Base-by-base conservation (phyloP, 306 rosid species). In the Pyrus communis region DNA sequence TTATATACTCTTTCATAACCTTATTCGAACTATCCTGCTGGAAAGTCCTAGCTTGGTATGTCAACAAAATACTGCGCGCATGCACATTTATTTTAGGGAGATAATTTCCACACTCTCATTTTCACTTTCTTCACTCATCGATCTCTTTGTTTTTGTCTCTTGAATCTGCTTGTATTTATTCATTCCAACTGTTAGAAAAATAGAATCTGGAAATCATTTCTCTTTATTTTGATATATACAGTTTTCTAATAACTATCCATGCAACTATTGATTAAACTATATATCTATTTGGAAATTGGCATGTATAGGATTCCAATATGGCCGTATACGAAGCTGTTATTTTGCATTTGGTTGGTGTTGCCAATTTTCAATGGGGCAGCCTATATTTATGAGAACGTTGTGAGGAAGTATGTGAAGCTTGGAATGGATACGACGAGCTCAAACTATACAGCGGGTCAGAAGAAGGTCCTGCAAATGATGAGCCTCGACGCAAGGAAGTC, bases 291-390 rank as follows among this genome's bases (percentile, higher is more conserved):
- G 21, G 28, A 59, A 4, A 22, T 23, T 27, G n/a, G 11, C 35
- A 4, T 10, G 1, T 18, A 69, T 70, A 87, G 98, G 97, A 71
- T 95, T 79, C 99, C 97, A 1, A 70, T 95, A 19, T 92, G 99
- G 99, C 89, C 92, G 65, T 86, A 91, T 77, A 5, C 88, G 84
- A 92, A 92, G 91, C 82, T 95, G 10, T 51, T 95, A 80, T 83
- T 87, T 76, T 91, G 99, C 83, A 33, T 81, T 66, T 96, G 98
- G 99, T 42, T 96, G 67, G 98, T 96, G 30, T 79, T 96, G 77
- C 99, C 99, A 12, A 81, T 76, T 77, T 96, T 92, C 89, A 96
- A 91, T 77, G 98, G 98, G 63, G 97, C 97, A 30, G 96, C 99
- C 7, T 96, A 91, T 75, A 82, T 95, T 67, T 89, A 90, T 51